Evolutionary conservation across 2,329 filamentous ascomycete species (phyloP).

Genomic region (Exophiala mesophila): DNA sequence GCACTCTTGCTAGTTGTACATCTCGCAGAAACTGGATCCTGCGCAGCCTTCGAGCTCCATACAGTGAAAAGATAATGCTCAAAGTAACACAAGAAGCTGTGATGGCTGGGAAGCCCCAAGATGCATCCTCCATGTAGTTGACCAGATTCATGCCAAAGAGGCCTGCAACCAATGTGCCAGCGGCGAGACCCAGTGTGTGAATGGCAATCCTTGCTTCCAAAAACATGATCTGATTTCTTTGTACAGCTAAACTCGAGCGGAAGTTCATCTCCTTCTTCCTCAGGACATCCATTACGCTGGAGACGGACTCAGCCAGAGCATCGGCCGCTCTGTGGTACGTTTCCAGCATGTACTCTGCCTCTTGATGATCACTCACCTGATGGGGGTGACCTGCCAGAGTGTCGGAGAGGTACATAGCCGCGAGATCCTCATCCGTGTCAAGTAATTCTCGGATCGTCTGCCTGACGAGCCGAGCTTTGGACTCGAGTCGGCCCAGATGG

Average conservation of each 20-base stretch:
- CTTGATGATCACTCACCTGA: slow-evolving; percentile 31
- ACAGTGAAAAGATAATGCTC: slow-evolving; percentile 26
- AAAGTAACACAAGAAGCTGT: slow-evolving; percentile 22
- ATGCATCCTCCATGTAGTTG: slow-evolving; percentile 35
- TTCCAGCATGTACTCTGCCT: slow-evolving; percentile 37
- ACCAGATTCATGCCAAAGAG: slow-evolving; percentile 37
- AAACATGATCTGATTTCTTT: slow-evolving; percentile 38
- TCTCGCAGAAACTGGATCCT: slow-evolving; percentile 25
- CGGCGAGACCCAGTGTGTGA: slow-evolving; percentile 33
- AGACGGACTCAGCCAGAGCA: slow-evolving; percentile 31
- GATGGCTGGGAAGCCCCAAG: slow-evolving; percentile 28
- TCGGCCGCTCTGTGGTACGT: slow-evolving; percentile 36
- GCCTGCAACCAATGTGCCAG: slow-evolving; percentile 34
- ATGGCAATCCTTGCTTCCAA: slow-evolving; percentile 36
- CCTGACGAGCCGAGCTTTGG: slow-evolving; percentile 33
- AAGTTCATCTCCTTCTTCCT: slow-evolving; percentile 33
- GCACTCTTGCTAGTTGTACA: slow-evolving; percentile 4
- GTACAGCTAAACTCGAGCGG: slow-evolving; percentile 32
- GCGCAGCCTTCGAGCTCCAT: slow-evolving; percentile 27
- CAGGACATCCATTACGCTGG: slow-evolving; percentile 29
- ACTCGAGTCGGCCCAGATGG: slow-evolving; percentile 29
- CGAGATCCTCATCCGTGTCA: slow-evolving; percentile 35
- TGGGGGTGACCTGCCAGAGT: slow-evolving; percentile 29
- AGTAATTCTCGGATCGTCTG: slow-evolving; percentile 33
- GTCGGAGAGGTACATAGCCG: slow-evolving; percentile 35